Percentiles rank a stretch among this genome's conserved stretches.
Evolutionary conservation across 768 basidiomycete species (phyloP).

Genomic region (Suillus paluster): DNA sequence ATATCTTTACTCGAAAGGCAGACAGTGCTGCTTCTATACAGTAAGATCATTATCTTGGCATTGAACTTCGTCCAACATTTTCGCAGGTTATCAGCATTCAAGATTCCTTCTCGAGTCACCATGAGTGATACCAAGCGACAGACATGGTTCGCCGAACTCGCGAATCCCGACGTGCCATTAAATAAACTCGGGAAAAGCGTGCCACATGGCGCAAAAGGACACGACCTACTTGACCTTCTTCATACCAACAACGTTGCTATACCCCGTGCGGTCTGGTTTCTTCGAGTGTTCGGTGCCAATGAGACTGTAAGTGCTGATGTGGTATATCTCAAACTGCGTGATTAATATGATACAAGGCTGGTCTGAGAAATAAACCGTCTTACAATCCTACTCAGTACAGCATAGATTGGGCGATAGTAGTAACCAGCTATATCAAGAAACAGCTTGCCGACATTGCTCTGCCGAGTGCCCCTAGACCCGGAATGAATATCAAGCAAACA

Average conservation of each 20-base stretch:
- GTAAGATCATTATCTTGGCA: conserved; percentile 45
- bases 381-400: conserved; percentile 86
- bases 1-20: conserved; percentile 67
- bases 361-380: conserved; percentile 74
- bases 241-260: conserved; percentile 79
- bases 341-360: conserved; percentile 50
- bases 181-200: conserved; percentile 84
- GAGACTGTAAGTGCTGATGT: conserved; percentile 63
- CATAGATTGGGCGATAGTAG: conserved; percentile 81
- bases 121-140: conserved; percentile 79
- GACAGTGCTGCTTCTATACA: conserved; percentile 63
- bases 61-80: conserved; percentile 1
- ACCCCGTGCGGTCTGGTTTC: conserved; percentile 84
- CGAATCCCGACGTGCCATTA: conserved; percentile 79
- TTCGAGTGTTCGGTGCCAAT: conserved; percentile 85
- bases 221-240: conserved; percentile 79
- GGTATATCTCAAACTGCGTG: not conserved
- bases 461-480: conserved; percentile 76
- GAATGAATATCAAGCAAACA: conserved; percentile 80
- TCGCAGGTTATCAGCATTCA: conserved; percentile 63
- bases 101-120: conserved; percentile 82
- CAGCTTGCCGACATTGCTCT: conserved; percentile 79
- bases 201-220: conserved; percentile 85
- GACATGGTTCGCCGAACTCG: conserved; percentile 83
- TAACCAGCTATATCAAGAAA: conserved; percentile 83